Conservation (phyloP, 2,329 filamentous ascomycete genomes). For the Aureobasidium pullulans region DNA sequence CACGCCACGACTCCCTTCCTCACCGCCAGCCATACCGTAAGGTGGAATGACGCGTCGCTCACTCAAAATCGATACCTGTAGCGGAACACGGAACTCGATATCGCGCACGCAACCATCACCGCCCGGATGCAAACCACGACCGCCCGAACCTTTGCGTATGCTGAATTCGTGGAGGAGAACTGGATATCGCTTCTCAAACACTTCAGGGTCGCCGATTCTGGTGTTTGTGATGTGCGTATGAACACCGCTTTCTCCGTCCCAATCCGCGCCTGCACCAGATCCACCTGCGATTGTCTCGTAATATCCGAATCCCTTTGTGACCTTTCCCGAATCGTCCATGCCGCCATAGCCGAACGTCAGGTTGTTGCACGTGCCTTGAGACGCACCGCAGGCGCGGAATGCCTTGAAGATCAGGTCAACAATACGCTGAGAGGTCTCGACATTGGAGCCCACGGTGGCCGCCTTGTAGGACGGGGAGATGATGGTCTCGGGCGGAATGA, state of each 20-base stretch:
- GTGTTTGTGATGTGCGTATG: conserved; percentile 78
- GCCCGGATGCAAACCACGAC: conserved; percentile 53
- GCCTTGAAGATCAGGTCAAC: conserved; percentile 71
- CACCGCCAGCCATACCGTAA: conserved; percentile 73
- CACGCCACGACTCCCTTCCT: conserved; percentile 70
- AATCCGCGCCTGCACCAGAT: conserved; percentile 59
- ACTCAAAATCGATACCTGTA: conserved; percentile 68
- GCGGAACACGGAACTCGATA: conserved; percentile 66
- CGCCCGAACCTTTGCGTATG: conserved; percentile 53
- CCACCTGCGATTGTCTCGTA: conserved; percentile 75
- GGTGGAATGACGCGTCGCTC: conserved; percentile 65
- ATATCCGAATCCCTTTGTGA: conserved; percentile 65
- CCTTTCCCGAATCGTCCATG: conserved; percentile 45
- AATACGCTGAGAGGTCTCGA: conserved; percentile 65
- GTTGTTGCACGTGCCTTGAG: conserved; percentile 71
- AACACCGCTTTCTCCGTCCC: conserved; percentile 62
- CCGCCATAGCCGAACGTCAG: conserved; percentile 72
- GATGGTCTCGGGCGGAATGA: conserved; percentile 61
- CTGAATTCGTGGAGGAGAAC: conserved; percentile 61
- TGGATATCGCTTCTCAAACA: conserved; percentile 66
- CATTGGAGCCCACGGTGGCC: conserved; percentile 71
- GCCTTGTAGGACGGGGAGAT: conserved; percentile 64
- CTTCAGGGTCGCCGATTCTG: conserved; percentile 66
- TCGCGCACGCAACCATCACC: conserved; percentile 66
- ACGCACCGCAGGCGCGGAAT: conserved; percentile 66